Base-by-base conservation (phyloP, 345 rosid species). In the Eucalyptus sp. region DNA sequence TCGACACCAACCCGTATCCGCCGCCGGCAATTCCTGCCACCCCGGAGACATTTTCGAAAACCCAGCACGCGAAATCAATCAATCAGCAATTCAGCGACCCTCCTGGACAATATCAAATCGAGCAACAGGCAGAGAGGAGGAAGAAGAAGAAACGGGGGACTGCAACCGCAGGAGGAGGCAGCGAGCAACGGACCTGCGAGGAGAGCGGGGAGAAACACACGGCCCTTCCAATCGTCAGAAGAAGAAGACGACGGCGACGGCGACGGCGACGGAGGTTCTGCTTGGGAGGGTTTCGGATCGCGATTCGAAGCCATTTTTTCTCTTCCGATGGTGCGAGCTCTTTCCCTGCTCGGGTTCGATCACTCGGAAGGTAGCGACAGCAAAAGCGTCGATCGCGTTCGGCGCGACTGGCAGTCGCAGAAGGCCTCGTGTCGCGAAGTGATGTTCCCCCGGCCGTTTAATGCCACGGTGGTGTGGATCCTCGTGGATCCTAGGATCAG, bases 1-100 rank as follows among this genome's bases (percentile, higher is more conserved):
- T 95, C 33, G 98, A 97, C 14, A 94, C 89, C 89, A 93, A 91
- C 48, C 98, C 98, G 90, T 89, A 93, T 86, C 96, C 99, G 91
- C 94, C 97, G 27, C 99, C 97, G 2, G 89, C 92, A 87, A 92
- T 44, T 62, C 98, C 97, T 95, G 93, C 89, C 87, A 81, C n/a
- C 87, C 56, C 27, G 20, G 7, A 71, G 4, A 5, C 81, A 66
- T 25, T 6, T 44, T 43, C 54, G 52, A 86, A 29, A 33, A 25
- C 22, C 37, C 37, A 37, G 17, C 7, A 29, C 33, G 46, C 33
- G 37, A 43, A 27, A 79, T 9, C 46, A 44, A 56, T 56, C 62
- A 0, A 56, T 56, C 62, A 0, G 29, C 84, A 20, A 76, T 41
- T 12, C 84, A 41, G 84, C 84, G 84, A 76, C 84, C 16, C 29